phyloP scores from a whole-genome alignment of 129 eudicot species.

The Ambrosia artemisiifolia region DNA sequence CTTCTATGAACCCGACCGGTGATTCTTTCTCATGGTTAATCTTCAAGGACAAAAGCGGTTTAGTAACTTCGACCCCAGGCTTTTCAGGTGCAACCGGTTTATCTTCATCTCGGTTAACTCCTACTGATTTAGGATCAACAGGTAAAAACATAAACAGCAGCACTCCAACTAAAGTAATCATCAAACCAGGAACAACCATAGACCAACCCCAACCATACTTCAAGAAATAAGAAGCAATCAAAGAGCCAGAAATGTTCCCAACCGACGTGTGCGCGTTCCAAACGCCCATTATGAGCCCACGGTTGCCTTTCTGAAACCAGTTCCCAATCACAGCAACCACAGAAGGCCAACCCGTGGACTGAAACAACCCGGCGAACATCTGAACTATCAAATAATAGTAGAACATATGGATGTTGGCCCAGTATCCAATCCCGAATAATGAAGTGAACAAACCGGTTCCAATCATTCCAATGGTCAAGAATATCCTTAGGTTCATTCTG shows the following conservation, averaged over 20 bases:
- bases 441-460: conserved; percentile 93
- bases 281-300: conserved; percentile 94
- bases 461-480: conserved; percentile 87
- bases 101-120: conserved; percentile 44
- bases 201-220: conserved; percentile 99
- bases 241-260: conserved; percentile 84
- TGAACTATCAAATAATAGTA: conserved; percentile 75
- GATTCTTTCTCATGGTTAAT: conserved; percentile 30
- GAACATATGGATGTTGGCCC: conserved; percentile 71
- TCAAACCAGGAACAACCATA: conserved; percentile 76
- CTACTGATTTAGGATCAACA: conserved; percentile 69
- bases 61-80: conserved; percentile 34
- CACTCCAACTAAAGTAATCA: conserved; percentile 55
- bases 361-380: conserved; percentile 91
- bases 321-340: conserved; percentile 95
- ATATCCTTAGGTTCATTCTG: conserved; percentile 75
- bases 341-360: conserved; percentile 98
- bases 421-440: conserved; percentile 81
- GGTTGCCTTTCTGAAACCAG: conserved; percentile 84
- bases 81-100: conserved; percentile 34
- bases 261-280: conserved; percentile 95
- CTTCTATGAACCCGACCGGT: conserved; percentile 80
- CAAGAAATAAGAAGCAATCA: conserved; percentile 74
- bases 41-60: conserved; percentile 48
- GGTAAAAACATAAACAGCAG: conserved; percentile 58